phyloP scores from a whole-genome alignment of 805 yeast genomes.

The Candida manassasensis region DNA sequence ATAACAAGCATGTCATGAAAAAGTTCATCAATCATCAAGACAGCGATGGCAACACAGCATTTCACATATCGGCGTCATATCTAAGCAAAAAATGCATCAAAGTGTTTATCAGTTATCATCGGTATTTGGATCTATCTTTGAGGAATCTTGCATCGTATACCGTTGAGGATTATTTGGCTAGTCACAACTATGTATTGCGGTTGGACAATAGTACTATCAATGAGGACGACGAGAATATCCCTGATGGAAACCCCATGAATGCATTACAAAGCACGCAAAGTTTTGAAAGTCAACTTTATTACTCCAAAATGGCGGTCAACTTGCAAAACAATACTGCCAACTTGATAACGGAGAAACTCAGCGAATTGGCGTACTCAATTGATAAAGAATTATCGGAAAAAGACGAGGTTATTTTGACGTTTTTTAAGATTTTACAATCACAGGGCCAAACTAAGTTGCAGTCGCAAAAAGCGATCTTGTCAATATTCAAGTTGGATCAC shows the following conservation, averaged over 20 bases:
- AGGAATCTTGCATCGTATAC: slow-evolving; percentile 41
- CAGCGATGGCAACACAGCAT: slow-evolving; percentile 89
- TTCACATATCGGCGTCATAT: slow-evolving; percentile 79
- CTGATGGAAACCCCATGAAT: neutral
- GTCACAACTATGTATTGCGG: slow-evolving; percentile 25
- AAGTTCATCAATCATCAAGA: slow-evolving; percentile 82
- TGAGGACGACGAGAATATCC: slow-evolving; percentile 7
- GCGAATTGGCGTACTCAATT: slow-evolving; percentile 33
- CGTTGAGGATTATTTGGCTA: slow-evolving; percentile 40
- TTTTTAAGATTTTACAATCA: slow-evolving; percentile 21
- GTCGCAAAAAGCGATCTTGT: slow-evolving; percentile 25
- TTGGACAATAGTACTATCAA: slow-evolving; percentile 14
- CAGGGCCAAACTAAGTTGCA: slow-evolving; percentile 21
- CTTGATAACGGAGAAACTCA: slow-evolving; percentile 32
- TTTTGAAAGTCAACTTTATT: slow-evolving; percentile 34
- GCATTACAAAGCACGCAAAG: slow-evolving; percentile 17
- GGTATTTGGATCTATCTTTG: slow-evolving; percentile 46
- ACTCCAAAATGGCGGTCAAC: slow-evolving; percentile 31
- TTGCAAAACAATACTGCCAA: slow-evolving; percentile 30
- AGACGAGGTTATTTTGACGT: slow-evolving; percentile 28
- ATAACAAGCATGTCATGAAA: slow-evolving; percentile 26
- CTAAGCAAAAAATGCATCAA: slow-evolving; percentile 75
- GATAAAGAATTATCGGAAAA: slow-evolving; percentile 34
- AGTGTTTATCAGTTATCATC: slow-evolving; percentile 81
- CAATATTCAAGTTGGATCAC: slow-evolving; percentile 29